phyloP scores from a whole-genome alignment of 1,139 yeast species.

The Petasospora rhodanensis region DNA sequence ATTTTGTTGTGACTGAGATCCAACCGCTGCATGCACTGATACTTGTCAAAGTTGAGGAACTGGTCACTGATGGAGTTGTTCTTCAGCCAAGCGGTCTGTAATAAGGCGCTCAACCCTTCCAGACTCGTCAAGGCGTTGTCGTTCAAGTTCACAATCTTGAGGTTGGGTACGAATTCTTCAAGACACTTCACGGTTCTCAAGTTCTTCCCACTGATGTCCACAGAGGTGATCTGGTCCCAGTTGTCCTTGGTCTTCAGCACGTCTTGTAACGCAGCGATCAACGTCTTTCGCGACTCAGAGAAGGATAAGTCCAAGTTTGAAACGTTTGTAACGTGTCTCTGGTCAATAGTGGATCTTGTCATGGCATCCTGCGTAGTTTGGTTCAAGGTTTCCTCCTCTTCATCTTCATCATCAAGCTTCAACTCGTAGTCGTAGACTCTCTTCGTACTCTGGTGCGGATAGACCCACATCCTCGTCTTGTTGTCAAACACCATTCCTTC shows the following conservation, averaged over 20 bases:
- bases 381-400: conserved; percentile 6
- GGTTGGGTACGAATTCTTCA: conserved; percentile 32
- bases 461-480: conserved; percentile 13
- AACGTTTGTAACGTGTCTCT: conserved; percentile 24
- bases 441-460: conserved; percentile 3
- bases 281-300: conserved; percentile 27
- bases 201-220: conserved; percentile 28
- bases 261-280: conserved; percentile 31
- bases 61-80: conserved; percentile 29
- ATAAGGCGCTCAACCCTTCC: conserved; percentile 31
- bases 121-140: conserved; percentile 30
- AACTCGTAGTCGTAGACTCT: conserved; percentile 6
- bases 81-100: conserved; percentile 27
- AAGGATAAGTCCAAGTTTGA: conserved; percentile 28
- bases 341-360: conserved; percentile 9
- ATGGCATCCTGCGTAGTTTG: not conserved
- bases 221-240: conserved; percentile 32
- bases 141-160: conserved; percentile 29
- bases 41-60: conserved; percentile 15
- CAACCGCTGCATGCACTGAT: conserved; percentile 13
- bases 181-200: conserved; percentile 30
- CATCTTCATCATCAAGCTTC: conserved; percentile 8
- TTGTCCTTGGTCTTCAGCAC: conserved; percentile 28
- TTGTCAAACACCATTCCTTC: conserved; percentile 19
- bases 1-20: conserved; percentile 21